These are phyloP conservation scores for Flaveria linearis DNA, from an alignment of 129 eudicot genomes.

Conservation along the genomic window DNA sequence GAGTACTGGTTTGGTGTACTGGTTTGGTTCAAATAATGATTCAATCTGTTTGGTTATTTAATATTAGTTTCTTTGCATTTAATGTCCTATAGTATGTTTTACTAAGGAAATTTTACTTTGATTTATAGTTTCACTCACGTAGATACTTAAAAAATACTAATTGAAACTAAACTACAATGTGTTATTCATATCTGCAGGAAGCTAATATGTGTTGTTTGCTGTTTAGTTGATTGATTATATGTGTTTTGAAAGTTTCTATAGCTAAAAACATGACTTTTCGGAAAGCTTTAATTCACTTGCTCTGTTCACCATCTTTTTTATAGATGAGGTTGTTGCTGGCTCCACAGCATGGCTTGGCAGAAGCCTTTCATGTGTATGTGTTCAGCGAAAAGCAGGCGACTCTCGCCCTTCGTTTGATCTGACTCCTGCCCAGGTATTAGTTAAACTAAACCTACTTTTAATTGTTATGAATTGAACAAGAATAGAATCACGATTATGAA, in stretches of 20 bases:
- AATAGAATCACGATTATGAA: too few species aligned
- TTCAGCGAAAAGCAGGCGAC: constrained; percentile 83
- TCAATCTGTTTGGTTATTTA: neutral
- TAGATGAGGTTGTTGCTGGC: constrained; percentile 96
- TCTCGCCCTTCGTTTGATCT: constrained; percentile 92
- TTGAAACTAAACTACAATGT: neutral
- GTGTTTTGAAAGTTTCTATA: constrained; percentile 18
- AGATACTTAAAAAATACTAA: neutral
- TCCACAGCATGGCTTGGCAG: constrained; percentile 99
- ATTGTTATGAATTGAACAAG: too few species aligned
- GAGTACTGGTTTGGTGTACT: neutral
- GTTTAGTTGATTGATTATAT: constrained; percentile 15
- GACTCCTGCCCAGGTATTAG: constrained; percentile 81
- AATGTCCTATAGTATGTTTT: neutral
- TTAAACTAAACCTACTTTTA: neutral
- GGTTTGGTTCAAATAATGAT: neutral
- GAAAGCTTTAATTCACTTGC: constrained; percentile 3
- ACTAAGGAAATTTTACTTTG: neutral
- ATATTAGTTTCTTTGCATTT: constrained; percentile 1
- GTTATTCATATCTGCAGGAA: constrained; percentile 14
- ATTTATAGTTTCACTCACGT: neutral
- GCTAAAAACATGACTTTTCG: constrained; percentile 2
- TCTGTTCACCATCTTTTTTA: constrained; percentile 34
- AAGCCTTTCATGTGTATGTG: constrained; percentile 98
- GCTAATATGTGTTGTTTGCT: neutral